Evolutionary conservation across 2,329 filamentous ascomycete species (phyloP), one percentile per base, ranked within the genome.

Genomic region (Neofusicoccum kwambonambiense): DNA sequence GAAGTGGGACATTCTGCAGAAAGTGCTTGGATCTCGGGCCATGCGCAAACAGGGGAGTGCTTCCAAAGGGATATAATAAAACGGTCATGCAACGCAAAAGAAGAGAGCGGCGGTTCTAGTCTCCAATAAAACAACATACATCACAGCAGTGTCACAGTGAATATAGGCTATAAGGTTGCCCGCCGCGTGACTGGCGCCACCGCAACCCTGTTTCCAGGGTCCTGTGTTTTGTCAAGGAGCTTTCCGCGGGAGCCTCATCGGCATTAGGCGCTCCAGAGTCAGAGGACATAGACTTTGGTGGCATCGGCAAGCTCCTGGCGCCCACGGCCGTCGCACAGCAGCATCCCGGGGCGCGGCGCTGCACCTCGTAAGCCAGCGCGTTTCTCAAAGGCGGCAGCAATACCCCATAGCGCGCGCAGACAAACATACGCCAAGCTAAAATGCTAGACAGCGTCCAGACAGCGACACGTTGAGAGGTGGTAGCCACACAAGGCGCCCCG

Each of bases 1-100:
- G 41, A 44, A n/a, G 12, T 31, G 51, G 52, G 37, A 57, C 37
- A n/a, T 42, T 17, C 12, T 42, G 37, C 13, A 41, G 39, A 15
- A 39, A 56, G 19, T 58, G 54, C 54, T 27, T 15, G 52, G 37
- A 56, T 57, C 35, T 22, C 44, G 54, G 54, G 39, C 56, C 56
- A 60, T 47, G 56, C 47, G 47, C 47, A 60, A 42, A 47, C 42
- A 49, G 31, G 54, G 54, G n/a, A 56, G 15, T 42, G 9, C 13
- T 17, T 19, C n/a, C 22, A 27, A 12, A 22, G 45, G 47, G 34
- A 19, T 52, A 52, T 52, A 19, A 37, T 15, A 17, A 47, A 44
- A 22, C 31, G 56, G 22, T 22, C 22, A 13, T 31, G 37, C 42
- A 56, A 22, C 35, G 11, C 51, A 34, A 34, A 2, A 15, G 54